These are phyloP conservation scores for Metarhizium brunneum DNA, from an alignment of 2,329 filamentous ascomycete genomes.

Conservation along the genomic window DNA sequence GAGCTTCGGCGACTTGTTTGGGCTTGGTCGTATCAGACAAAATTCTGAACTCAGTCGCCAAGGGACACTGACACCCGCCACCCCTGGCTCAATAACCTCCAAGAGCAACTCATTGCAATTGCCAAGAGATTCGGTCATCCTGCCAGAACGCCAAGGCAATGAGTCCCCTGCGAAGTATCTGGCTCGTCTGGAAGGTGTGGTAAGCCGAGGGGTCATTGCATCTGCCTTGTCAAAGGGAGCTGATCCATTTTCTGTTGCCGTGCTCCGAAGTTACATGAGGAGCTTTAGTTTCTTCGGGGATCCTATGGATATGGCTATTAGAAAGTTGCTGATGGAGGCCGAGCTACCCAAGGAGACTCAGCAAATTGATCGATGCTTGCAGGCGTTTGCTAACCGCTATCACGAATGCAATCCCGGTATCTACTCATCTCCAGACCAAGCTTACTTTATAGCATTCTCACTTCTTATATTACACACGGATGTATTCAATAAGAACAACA, in stretches of 20 bases:
- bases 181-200: conserved; percentile 67
- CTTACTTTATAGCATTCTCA: conserved; percentile 97
- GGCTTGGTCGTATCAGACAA: conserved; percentile 67
- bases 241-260: conserved; percentile 73
- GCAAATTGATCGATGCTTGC: conserved; percentile 89
- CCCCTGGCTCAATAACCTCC: conserved; percentile 60
- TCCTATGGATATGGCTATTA: conserved; percentile 94
- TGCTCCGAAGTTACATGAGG: conserved; percentile 89
- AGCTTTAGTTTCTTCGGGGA: conserved; percentile 93
- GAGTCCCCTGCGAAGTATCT: conserved; percentile 89
- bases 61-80: conserved; percentile 58
- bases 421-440: conserved; percentile 81
- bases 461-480: conserved; percentile 94
- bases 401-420: conserved; percentile 98
- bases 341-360: conserved; percentile 96
- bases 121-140: conserved; percentile 56
- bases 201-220: conserved; percentile 75
- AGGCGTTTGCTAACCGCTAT: conserved; percentile 92
- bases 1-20: conserved; percentile 85
- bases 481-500: conserved; percentile 99
- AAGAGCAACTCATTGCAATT: conserved; percentile 80
- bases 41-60: conserved; percentile 67
- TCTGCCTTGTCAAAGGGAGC: conserved; percentile 77
- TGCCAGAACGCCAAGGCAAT: conserved; percentile 75
- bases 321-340: conserved; percentile 92